phyloP scores from a whole-genome alignment of 2,329 filamentous ascomycete genomes.

The Fusarium sp. region DNA sequence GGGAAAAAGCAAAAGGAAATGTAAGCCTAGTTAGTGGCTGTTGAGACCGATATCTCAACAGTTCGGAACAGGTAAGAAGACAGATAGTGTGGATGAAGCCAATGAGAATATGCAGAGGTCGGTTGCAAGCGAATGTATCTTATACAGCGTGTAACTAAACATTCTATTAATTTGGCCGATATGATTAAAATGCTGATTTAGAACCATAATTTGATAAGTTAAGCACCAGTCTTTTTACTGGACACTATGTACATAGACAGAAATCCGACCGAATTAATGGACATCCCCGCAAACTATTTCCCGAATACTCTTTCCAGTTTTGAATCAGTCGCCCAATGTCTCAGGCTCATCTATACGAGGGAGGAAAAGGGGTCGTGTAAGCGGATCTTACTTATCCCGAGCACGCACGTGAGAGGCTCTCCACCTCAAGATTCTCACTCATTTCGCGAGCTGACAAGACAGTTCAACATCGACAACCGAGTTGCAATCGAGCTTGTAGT shows the following conservation, averaged over 20 bases:
- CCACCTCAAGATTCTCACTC: constrained; percentile 27
- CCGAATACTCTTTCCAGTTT: too few species aligned
- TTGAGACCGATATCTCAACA: too few species aligned
- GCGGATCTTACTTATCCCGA: constrained; percentile 38
- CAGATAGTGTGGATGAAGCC: too few species aligned
- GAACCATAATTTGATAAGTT: neutral
- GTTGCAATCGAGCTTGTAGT: neutral
- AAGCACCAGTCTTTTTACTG: neutral
- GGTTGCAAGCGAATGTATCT: too few species aligned
- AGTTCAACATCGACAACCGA: neutral
- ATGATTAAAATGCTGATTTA: neutral
- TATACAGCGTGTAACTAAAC: too few species aligned
- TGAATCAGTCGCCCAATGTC: neutral
- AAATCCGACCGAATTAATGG: neutral
- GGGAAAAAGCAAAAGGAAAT: too few species aligned
- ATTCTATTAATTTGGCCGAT: neutral
- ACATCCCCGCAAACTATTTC: neutral
- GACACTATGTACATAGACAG: neutral
- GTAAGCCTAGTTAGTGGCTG: too few species aligned
- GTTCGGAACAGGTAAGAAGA: too few species aligned
- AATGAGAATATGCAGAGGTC: too few species aligned
- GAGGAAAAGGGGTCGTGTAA: constrained; percentile 15
- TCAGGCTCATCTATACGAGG: constrained; percentile 4
- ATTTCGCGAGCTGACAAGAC: constrained; percentile 14
- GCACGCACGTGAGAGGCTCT: constrained; percentile 28